Percentiles rank a stretch among this genome's conserved stretches.
Evolutionary conservation across 2,329 filamentous ascomycete species (phyloP).

Genomic region (Exophiala aquamarina): DNA sequence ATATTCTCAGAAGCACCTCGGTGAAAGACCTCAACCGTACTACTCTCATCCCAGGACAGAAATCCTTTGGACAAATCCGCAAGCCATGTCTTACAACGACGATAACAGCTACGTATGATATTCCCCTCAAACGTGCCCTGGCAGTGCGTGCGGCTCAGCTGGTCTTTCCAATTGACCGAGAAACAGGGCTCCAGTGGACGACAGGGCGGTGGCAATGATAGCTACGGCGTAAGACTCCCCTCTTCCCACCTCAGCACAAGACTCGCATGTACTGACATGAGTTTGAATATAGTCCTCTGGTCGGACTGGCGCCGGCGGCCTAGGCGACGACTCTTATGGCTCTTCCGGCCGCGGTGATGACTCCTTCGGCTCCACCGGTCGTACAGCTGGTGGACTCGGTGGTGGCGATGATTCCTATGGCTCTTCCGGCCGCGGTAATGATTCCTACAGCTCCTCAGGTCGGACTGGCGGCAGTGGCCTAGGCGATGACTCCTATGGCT

Average conservation of each 20-base stretch:
- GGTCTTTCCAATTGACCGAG: too few relatives aligned
- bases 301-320: constrained; percentile 6
- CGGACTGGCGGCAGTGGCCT: background rate
- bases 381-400: background rate
- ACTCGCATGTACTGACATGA: too few relatives aligned
- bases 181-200: constrained; percentile 5
- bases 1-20: too few relatives aligned
- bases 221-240: too few relatives aligned
- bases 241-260: too few relatives aligned
- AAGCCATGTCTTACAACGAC: constrained; percentile 17
- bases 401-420: background rate
- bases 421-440: background rate
- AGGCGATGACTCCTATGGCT: background rate
- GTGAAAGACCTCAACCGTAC: too few relatives aligned
- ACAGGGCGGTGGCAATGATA: constrained; percentile 17
- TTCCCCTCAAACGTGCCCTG: too few relatives aligned
- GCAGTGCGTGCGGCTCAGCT: too few relatives aligned
- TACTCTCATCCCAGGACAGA: background rate
- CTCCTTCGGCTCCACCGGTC: background rate
- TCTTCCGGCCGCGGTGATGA: background rate
- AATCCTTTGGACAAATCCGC: background rate
- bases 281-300: background rate
- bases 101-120: constrained; percentile 4
- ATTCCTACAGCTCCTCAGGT: constrained; percentile 6
- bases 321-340: constrained; percentile 6